A percentile compares a stretch with the other conserved stretches of the same genome.
Evolutionary conservation across 2,329 filamentous ascomycete genomes (phyloP).

Genomic region (Beauveria pseudobassiana): DNA sequence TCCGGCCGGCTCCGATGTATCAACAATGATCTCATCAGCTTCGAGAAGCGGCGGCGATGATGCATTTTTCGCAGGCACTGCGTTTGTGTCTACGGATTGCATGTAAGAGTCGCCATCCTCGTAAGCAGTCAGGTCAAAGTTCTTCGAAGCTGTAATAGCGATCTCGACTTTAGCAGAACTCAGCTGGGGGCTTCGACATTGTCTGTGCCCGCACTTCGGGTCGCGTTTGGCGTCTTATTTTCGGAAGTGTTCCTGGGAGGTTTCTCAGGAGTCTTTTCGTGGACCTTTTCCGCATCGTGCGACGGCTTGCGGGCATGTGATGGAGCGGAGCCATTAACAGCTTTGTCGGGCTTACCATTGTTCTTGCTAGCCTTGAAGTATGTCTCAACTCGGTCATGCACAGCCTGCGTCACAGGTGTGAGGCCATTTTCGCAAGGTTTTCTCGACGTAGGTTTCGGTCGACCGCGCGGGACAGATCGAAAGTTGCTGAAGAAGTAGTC

Average conservation of each 20-base stretch:
- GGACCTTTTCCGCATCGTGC: neutral
- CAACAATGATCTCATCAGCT: neutral
- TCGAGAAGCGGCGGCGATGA: neutral
- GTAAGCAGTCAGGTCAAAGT: conserved; percentile 31
- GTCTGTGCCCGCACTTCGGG: neutral
- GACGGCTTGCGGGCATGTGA: conserved; percentile 13
- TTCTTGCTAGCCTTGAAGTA: conserved; percentile 33
- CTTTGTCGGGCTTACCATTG: conserved; percentile 13
- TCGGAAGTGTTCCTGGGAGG: neutral
- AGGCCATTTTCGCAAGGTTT: conserved; percentile 33
- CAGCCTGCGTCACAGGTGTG: conserved; percentile 38
- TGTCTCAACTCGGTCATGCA: conserved; percentile 33
- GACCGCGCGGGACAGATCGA: conserved; percentile 20
- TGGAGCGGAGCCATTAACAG: conserved; percentile 6
- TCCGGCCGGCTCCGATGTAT: conserved; percentile 11
- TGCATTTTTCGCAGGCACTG: neutral
- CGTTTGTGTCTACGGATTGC: neutral
- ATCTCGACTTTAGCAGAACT: conserved; percentile 39
- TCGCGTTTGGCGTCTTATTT: neutral
- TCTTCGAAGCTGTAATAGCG: conserved; percentile 36
- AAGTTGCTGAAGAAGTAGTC: conserved; percentile 45
- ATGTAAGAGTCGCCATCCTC: conserved; percentile 23
- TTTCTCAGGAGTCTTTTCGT: neutral
- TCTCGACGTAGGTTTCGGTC: conserved; percentile 17
- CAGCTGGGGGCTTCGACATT: conserved; percentile 25